A percentile compares a stretch with the other conserved stretches of the same genome.
Evolutionary conservation across 2,329 filamentous ascomycete species (phyloP).

Genomic region (Colletotrichum sp.): DNA sequence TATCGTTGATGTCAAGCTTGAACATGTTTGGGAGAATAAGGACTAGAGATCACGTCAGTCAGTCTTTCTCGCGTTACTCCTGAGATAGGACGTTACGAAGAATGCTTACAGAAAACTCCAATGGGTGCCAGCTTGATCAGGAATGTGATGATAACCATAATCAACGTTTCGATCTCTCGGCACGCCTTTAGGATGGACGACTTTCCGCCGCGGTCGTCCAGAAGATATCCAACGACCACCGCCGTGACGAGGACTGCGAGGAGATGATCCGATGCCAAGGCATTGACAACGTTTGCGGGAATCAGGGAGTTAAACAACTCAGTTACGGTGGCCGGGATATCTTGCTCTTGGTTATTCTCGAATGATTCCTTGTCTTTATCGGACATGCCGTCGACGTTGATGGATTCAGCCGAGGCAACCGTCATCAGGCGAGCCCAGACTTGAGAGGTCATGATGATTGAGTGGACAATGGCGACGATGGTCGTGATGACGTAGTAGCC

Average conservation of each 20-base stretch:
- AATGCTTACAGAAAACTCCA: slow-evolving; percentile 49
- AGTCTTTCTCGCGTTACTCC: too few relatives aligned
- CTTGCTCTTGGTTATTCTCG: slow-evolving; percentile 35
- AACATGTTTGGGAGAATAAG: slow-evolving; percentile 55
- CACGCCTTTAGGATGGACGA: slow-evolving; percentile 46
- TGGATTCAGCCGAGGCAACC: slow-evolving; percentile 34
- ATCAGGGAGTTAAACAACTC: slow-evolving; percentile 55
- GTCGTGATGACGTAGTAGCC: slow-evolving; percentile 57
- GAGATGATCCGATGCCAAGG: slow-evolving; percentile 50
- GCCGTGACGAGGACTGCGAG: slow-evolving; percentile 52
- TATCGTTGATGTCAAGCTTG: slow-evolving; percentile 49
- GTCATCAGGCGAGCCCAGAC: slow-evolving; percentile 54
- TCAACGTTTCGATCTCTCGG: slow-evolving; percentile 52
- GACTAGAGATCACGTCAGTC: slow-evolving; percentile 22
- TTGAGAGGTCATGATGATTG: slow-evolving; percentile 48
- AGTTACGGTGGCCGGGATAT: slow-evolving; percentile 48
- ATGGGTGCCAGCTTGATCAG: slow-evolving; percentile 55
- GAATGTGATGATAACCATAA: slow-evolving; percentile 50
- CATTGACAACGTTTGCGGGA: slow-evolving; percentile 51
- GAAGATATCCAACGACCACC: slow-evolving; percentile 51
- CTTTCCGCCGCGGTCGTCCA: slow-evolving; percentile 39
- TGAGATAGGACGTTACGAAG: too few relatives aligned
- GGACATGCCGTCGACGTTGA: slow-evolving; percentile 31
- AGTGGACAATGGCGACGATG: slow-evolving; percentile 51
- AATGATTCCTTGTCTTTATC: slow-evolving; percentile 33